Percentiles rank a stretch among this genome's conserved stretches.
phyloP scores from a whole-genome alignment of 306 rosid genomes.

The Pyrus communis region DNA sequence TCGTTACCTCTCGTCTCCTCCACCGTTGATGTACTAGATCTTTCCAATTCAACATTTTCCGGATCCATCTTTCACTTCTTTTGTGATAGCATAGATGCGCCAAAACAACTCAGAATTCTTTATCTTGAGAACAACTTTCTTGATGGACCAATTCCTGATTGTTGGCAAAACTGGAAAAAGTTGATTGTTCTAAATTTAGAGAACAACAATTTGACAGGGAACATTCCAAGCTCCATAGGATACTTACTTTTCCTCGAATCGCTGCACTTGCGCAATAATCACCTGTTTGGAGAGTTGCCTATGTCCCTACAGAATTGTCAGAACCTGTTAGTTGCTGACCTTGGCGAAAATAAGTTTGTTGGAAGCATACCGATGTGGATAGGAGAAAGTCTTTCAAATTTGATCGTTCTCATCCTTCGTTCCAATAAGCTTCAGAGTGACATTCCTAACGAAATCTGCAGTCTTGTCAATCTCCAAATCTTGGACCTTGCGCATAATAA shows the following conservation, averaged over 20 bases:
- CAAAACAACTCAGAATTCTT: background rate
- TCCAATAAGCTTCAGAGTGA: background rate
- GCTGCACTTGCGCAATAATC: constrained; percentile 10
- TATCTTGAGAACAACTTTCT: background rate
- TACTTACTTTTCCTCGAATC: background rate
- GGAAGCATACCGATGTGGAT: constrained; percentile 19
- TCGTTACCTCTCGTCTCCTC: background rate
- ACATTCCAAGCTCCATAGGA: constrained; percentile 31
- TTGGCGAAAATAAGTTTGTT: background rate
- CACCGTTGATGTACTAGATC: background rate
- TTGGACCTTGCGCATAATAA: constrained; percentile 23
- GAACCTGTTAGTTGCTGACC: background rate
- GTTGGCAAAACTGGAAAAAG: background rate
- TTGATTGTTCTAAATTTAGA: constrained; percentile 8
- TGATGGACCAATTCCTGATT: constrained; percentile 8
- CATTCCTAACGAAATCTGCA: background rate
- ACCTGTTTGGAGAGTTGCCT: constrained; percentile 2
- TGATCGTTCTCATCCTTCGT: constrained; percentile 9
- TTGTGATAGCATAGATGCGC: background rate
- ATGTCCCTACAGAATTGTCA: background rate
- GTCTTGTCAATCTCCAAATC: constrained; percentile 1
- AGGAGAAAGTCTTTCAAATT: background rate
- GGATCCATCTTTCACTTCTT: background rate
- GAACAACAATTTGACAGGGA: constrained; percentile 16
- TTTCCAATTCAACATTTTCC: background rate